Base-by-base conservation (phyloP, 139 green algal species). In the Coelastrella sp. region DNA sequence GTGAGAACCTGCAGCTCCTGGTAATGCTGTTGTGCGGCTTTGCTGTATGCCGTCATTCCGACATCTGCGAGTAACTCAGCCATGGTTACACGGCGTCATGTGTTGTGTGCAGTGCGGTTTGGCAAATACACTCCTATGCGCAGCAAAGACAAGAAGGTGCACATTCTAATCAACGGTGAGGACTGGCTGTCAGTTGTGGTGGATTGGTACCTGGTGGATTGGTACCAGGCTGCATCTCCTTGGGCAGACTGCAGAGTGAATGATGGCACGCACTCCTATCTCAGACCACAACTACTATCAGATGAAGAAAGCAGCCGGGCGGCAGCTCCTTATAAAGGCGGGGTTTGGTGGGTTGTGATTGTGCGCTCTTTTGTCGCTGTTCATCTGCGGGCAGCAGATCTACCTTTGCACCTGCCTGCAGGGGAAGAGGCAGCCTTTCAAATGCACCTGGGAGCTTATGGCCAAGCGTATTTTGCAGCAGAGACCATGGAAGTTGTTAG, bases 61-160 rank as follows among this genome's bases (percentile, higher is more conserved):
- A 17, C 15, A 4, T 73, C 65, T 22, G 65, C 65, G 15, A 4
- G 65, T 15, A 73, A 73, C 15, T 73, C 65, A 73, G 65, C 65
- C 15, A 73, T 73, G 65, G 14, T 17, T 73, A 17, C 4, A 22
- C 4, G 65, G 15, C 22, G 6, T 78, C 72, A 25, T 8, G 4
- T 25, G 56, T 4, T 78, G 72, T 24, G 17, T 76, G 82, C 94
- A 98, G 97, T 99, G 49, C 96, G 97, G 5, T 99, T 99, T 91
- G 97, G 97, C 66, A 99, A 99, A 90, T 99, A 98, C 93, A 97
- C 97, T 6, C 94, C 95, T n/a, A 90, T 98, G 24, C 92, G 96
- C 57, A 94, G 89, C 61, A 93, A 94, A 19, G 94, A 99, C 84
- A 94, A 94, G 60, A 65, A 91, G 17, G 96, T 98, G 14, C 91